These are phyloP conservation scores for Vinca major DNA, from an alignment of 305 asterid genomes.

Conservation along the genomic window DNA sequence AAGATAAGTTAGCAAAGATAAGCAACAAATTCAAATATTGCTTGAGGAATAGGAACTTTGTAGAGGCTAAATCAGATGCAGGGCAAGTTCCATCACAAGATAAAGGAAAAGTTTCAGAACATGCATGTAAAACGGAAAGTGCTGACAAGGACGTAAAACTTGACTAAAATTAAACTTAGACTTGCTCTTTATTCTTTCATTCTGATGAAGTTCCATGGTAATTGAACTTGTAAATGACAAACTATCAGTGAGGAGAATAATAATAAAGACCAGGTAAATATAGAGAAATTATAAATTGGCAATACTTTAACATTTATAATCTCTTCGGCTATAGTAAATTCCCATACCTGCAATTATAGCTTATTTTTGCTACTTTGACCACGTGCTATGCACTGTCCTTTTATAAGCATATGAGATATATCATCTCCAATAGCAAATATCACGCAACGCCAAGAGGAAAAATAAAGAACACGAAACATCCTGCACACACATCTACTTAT, in stretches of 20 bases:
- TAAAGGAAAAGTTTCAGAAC: not conserved
- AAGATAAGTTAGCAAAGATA: slow-evolving; percentile 3
- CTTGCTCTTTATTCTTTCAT: not conserved
- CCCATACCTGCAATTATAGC: not conserved
- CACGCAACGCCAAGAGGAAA: not conserved
- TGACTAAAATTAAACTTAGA: not conserved
- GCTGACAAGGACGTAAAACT: not conserved
- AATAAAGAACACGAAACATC: not conserved
- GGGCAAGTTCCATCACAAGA: not conserved
- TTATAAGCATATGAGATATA: not conserved
- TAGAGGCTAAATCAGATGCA: slow-evolving; percentile 1
- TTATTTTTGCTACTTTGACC: not conserved
- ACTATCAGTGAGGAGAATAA: too few species aligned
- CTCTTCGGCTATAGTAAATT: not conserved
- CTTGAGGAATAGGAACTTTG: not conserved
- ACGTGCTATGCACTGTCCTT: not conserved
- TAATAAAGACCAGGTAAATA: not conserved
- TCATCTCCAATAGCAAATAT: not conserved
- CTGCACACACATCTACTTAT: slow-evolving; percentile 23
- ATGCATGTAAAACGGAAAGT: not conserved
- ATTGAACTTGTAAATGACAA: not conserved
- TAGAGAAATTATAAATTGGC: not conserved
- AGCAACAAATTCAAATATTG: not conserved
- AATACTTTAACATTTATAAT: not conserved
- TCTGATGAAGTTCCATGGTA: not conserved